Evolutionary conservation across 495 filamentous ascomycete species (phyloP).

Genomic region (Annulohypoxylon stygium): DNA sequence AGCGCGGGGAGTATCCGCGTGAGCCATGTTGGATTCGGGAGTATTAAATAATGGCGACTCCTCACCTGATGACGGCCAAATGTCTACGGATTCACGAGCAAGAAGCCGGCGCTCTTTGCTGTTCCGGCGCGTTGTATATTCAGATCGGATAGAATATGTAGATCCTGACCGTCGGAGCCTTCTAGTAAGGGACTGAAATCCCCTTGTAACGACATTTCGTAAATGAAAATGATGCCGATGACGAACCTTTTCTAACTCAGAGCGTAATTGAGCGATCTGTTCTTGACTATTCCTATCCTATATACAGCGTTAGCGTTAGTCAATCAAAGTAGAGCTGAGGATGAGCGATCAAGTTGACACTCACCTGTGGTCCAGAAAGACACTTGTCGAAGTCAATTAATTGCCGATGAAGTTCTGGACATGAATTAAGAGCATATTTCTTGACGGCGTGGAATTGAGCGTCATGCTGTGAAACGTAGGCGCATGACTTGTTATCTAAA

Average conservation of each 20-base stretch:
- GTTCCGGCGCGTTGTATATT: slow-evolving; percentile 39
- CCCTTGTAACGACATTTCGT: slow-evolving; percentile 50
- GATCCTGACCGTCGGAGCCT: slow-evolving; percentile 42
- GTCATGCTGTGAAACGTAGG: slow-evolving; percentile 26
- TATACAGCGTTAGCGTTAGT: background rate
- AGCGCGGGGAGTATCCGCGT: background rate
- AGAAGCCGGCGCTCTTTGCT: slow-evolving; percentile 46
- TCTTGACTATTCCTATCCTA: slow-evolving; percentile 19
- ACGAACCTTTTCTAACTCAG: slow-evolving; percentile 30
- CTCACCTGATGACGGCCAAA: slow-evolving; percentile 47
- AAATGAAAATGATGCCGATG: slow-evolving; percentile 38
- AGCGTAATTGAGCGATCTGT: slow-evolving; percentile 25
- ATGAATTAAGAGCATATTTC: slow-evolving; percentile 35
- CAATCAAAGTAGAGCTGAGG: background rate
- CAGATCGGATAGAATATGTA: slow-evolving; percentile 44
- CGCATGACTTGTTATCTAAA: slow-evolving; percentile 24
- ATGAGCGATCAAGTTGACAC: background rate
- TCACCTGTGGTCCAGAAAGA: slow-evolving; percentile 21
- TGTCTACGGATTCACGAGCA: slow-evolving; percentile 46
- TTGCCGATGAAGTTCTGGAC: slow-evolving; percentile 47
- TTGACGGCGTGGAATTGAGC: slow-evolving; percentile 29
- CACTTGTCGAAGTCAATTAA: slow-evolving; percentile 21
- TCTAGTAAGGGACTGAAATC: slow-evolving; percentile 47
- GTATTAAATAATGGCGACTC: slow-evolving; percentile 50
- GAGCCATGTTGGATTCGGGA: slow-evolving; percentile 41